Evolutionary conservation across 2,329 filamentous ascomycete species (phyloP).

Genomic region (Fusarium vanettenii): DNA sequence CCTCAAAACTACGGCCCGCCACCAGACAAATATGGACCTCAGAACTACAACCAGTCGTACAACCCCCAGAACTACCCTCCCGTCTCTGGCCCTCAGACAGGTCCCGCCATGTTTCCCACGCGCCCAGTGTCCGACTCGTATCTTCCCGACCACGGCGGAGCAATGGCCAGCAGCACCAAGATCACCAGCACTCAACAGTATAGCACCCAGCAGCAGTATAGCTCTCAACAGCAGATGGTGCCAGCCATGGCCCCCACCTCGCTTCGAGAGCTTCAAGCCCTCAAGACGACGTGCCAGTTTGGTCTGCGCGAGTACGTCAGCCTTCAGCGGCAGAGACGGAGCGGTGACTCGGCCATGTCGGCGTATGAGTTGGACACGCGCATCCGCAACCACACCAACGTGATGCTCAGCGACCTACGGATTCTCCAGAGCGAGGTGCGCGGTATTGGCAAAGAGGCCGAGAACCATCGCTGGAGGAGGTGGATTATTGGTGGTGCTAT

Average conservation of each 20-base stretch:
- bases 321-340: conserved; percentile 47
- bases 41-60: conserved; percentile 23
- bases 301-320: conserved; percentile 51
- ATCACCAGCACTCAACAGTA: not conserved
- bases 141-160: conserved; percentile 33
- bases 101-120: conserved; percentile 33
- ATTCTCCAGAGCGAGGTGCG: conserved; percentile 58
- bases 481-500: conserved; percentile 64
- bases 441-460: conserved; percentile 55
- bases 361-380: conserved; percentile 55
- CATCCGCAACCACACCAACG: conserved; percentile 55
- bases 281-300: conserved; percentile 51
- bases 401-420: conserved; percentile 58
- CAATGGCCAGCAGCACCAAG: conserved; percentile 28
- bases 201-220: not conserved
- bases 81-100: conserved; percentile 28
- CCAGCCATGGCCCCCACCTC: conserved; percentile 34
- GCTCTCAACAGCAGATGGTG: conserved; percentile 13
- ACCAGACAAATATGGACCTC: conserved; percentile 20
- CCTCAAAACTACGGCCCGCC: conserved; percentile 33
- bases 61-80: conserved; percentile 41
- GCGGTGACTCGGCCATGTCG: conserved; percentile 44
- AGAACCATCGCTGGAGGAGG: conserved; percentile 63
- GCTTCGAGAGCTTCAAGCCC: conserved; percentile 45
- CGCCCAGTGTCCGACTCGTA: conserved; percentile 38